A percentile compares a stretch with the other conserved stretches of the same genome.
Evolutionary conservation across 805 yeast species (phyloP).

Genomic region (Yarrowia divulgata): DNA sequence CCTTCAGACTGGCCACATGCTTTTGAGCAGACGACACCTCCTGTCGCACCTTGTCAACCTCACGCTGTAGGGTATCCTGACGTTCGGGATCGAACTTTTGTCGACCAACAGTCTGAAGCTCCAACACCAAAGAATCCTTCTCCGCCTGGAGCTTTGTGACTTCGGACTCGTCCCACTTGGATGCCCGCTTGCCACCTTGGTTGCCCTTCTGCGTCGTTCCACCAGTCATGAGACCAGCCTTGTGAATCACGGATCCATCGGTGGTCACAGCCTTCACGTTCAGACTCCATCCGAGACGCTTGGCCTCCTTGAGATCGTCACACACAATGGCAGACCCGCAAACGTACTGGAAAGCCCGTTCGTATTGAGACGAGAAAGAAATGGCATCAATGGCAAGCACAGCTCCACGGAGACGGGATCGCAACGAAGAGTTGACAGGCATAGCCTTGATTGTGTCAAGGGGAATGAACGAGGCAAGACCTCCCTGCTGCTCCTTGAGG

Average conservation of each 20-base stretch:
- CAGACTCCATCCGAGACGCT: constrained; percentile 71
- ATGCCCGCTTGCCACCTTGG: constrained; percentile 18
- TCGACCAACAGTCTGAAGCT: constrained; percentile 54
- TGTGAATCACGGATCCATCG: constrained; percentile 84
- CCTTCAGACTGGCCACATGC: constrained; percentile 33
- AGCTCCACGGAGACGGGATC: constrained; percentile 60
- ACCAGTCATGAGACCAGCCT: constrained; percentile 92
- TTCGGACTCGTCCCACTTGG: constrained; percentile 69
- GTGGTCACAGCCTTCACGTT: constrained; percentile 74
- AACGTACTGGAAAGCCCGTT: constrained; percentile 79
- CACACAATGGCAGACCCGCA: constrained; percentile 83
- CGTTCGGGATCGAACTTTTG: constrained; percentile 29
- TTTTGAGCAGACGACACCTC: constrained; percentile 12
- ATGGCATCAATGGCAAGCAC: constrained; percentile 74
- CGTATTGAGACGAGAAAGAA: constrained; percentile 67
- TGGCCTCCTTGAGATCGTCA: constrained; percentile 72
- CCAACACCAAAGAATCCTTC: constrained; percentile 60
- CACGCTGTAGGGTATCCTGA: constrained; percentile 18
- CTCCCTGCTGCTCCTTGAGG: constrained; percentile 83
- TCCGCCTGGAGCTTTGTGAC: constrained; percentile 59
- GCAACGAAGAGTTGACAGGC: constrained; percentile 60
- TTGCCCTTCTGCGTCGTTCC: constrained; percentile 57
- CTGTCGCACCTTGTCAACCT: constrained; percentile 32
- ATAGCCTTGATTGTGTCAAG: constrained; percentile 73
- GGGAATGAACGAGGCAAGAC: constrained; percentile 88